Evolutionary conservation across 805 yeast genomes (phyloP).

Genomic region (Metschnikowia vanudenii): DNA sequence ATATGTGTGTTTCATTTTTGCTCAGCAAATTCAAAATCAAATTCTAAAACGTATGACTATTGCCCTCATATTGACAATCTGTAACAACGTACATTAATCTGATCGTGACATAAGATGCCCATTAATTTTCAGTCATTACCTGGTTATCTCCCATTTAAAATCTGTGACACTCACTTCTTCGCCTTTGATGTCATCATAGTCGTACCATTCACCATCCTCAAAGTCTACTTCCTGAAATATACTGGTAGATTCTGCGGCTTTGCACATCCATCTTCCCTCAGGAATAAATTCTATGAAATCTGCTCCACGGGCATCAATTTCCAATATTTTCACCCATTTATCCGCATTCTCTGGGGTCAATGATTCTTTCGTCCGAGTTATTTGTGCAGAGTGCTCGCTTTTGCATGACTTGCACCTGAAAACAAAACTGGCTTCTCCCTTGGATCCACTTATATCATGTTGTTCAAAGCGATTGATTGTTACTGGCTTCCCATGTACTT

Average conservation of each 20-base stretch:
- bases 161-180: constrained; percentile 81
- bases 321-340: constrained; percentile 49
- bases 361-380: constrained; percentile 32
- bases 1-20: too few relatives aligned
- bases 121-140: constrained; percentile 7
- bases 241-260: constrained; percentile 51
- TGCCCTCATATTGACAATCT: too few relatives aligned
- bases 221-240: constrained; percentile 65
- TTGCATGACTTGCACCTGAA: constrained; percentile 72
- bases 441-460: constrained; percentile 64
- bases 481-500: constrained; percentile 67
- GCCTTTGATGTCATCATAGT: constrained; percentile 83
- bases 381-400: constrained; percentile 36
- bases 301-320: constrained; percentile 83
- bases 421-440: constrained; percentile 82
- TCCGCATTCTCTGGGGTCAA: constrained; percentile 41
- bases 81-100: too few relatives aligned
- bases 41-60: too few relatives aligned
- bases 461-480: constrained; percentile 65
- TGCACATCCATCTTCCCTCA: constrained; percentile 57
- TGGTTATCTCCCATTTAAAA: constrained; percentile 59
- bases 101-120: neutral
- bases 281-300: constrained; percentile 70
- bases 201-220: constrained; percentile 87
- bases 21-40: too few relatives aligned